Evolutionary conservation across 2,329 filamentous ascomycete genomes (phyloP).

Genomic region (Colletotrichum gloeosporioides): DNA sequence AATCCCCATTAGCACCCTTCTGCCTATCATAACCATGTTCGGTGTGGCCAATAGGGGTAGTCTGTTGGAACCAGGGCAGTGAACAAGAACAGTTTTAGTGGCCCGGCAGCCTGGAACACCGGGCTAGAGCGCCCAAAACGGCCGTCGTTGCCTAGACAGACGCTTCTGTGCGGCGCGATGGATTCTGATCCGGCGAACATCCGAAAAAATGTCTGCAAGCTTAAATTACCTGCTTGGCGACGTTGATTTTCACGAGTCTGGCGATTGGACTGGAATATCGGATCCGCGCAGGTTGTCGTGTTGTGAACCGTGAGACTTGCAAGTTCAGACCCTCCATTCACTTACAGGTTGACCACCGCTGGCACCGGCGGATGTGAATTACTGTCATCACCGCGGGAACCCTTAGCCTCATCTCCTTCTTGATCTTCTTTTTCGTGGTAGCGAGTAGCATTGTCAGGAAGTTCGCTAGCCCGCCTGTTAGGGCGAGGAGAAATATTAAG

Average conservation of each 20-base stretch:
- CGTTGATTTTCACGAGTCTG: not conserved
- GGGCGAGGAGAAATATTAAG: too few relatives aligned
- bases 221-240: not conserved
- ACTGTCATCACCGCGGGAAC: too few relatives aligned
- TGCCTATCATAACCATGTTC: not conserved
- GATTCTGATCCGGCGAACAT: not conserved
- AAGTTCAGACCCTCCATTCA: too few relatives aligned
- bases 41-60: not conserved
- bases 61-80: not conserved
- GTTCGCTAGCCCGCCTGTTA: fast-evolving
- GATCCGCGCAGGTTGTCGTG: not conserved
- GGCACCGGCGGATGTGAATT: too few relatives aligned
- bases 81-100: not conserved
- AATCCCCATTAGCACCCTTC: not conserved
- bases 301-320: too few relatives aligned
- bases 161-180: not conserved
- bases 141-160: not conserved
- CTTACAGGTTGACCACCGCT: too few relatives aligned
- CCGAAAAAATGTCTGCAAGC: not conserved
- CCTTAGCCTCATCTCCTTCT: too few relatives aligned
- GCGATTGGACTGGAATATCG: fast-evolving
- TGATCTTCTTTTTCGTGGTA: too few relatives aligned
- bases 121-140: not conserved
- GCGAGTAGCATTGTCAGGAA: fast-evolving
- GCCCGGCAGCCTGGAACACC: not conserved